Percentiles rank a stretch among this genome's conserved stretches.
These are phyloP conservation scores for Rhododendron williamsianum DNA, from an alignment of 148 eudicot species.

Conservation along the genomic window DNA sequence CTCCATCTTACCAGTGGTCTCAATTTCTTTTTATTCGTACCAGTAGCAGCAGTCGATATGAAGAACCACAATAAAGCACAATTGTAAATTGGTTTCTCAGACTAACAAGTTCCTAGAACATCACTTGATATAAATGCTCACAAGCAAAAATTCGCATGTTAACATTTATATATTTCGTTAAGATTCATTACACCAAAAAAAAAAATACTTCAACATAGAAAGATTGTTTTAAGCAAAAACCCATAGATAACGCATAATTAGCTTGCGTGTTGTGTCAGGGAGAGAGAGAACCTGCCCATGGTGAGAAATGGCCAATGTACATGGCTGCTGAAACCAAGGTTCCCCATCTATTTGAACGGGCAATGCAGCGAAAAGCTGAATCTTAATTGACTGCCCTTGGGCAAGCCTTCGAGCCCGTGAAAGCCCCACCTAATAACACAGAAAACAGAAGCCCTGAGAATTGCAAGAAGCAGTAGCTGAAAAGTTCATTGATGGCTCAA, in stretches of 20 bases:
- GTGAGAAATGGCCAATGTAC: conserved; percentile 76
- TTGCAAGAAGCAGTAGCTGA: neutral
- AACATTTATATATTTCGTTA: neutral
- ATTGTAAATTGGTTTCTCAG: neutral
- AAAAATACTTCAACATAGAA: neutral
- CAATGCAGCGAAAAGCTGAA: conserved; percentile 65
- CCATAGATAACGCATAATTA: neutral
- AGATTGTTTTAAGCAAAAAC: neutral
- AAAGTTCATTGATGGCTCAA: neutral
- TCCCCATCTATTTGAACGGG: conserved; percentile 99
- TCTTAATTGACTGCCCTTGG: conserved; percentile 84
- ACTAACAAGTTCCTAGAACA: neutral
- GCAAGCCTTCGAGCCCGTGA: conserved; percentile 93
- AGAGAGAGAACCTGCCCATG: conserved; percentile 45
- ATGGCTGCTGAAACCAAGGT: conserved; percentile 88
- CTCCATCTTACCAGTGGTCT: neutral
- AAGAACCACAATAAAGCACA: neutral
- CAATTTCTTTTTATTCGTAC: neutral
- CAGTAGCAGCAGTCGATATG: neutral
- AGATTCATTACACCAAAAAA: neutral
- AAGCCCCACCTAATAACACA: conserved; percentile 67
- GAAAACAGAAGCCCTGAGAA: neutral
- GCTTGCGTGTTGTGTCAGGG: neutral
- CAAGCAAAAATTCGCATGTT: neutral
- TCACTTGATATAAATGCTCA: neutral